A percentile compares a stretch with the other conserved stretches of the same genome.
phyloP scores from a whole-genome alignment of 805 yeast species.

The Yamadazyma sp. region DNA sequence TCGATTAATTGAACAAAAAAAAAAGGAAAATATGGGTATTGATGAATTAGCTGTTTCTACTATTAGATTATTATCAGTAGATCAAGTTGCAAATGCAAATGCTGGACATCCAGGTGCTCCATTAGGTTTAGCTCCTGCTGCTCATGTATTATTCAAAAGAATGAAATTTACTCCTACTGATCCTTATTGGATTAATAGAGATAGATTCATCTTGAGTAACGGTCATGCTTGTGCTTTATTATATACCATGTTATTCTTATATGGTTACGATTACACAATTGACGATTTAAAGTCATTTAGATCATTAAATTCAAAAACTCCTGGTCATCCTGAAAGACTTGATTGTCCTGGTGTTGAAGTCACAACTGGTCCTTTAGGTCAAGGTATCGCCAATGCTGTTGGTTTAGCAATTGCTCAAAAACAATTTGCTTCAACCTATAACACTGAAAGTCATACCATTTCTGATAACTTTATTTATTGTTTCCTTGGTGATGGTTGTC shows the following conservation, averaged over 20 bases:
- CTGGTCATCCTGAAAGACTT: conserved; percentile 91
- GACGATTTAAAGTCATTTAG: conserved; percentile 90
- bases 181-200: conserved; percentile 92
- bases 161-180: conserved; percentile 86
- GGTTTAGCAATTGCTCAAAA: conserved; percentile 95
- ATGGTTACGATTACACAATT: conserved; percentile 75
- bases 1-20: too few species aligned
- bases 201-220: conserved; percentile 89
- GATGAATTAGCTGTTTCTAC: conserved; percentile 80
- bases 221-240: conserved; percentile 95
- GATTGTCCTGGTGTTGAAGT: conserved; percentile 93
- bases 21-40: conserved; percentile 25
- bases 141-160: conserved; percentile 79
- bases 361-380: conserved; percentile 98
- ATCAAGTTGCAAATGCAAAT: conserved; percentile 81
- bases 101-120: conserved; percentile 99
- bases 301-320: conserved; percentile 85
- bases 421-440: conserved; percentile 87
- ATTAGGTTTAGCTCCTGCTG: conserved; percentile 94
- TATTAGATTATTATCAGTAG: conserved; percentile 85
- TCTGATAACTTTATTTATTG: conserved; percentile 74
- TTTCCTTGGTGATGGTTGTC: conserved; percentile 95
- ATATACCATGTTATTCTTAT: conserved; percentile 79
- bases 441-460: conserved; percentile 76
- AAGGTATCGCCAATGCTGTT: conserved; percentile 94